A percentile compares a stretch with the other conserved stretches of the same genome.
Conservation (phyloP, 208 protist genomes). For the Crithidia acanthocephali region DNA sequence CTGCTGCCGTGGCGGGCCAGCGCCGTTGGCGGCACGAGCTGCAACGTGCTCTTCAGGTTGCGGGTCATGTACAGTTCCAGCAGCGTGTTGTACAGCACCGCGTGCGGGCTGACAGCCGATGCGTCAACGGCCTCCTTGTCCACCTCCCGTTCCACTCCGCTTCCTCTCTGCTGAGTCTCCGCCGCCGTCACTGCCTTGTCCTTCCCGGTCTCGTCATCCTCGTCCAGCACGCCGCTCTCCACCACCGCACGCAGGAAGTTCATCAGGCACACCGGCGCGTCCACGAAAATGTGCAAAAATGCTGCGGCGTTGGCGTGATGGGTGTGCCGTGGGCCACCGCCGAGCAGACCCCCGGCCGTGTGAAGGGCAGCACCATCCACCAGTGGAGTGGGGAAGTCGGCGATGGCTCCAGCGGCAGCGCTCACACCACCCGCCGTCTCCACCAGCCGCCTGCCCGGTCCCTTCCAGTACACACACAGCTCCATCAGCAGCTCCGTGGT, state of each 20-base stretch:
- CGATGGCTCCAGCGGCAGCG: background rate
- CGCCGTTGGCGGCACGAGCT: constrained; percentile 13
- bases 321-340: constrained; percentile 26
- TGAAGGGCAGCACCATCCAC: background rate
- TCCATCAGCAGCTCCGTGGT: constrained; percentile 70
- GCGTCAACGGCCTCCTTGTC: constrained; percentile 17
- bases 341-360: background rate
- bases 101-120: background rate
- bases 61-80: constrained; percentile 95
- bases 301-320: constrained; percentile 66
- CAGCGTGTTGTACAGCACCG: constrained; percentile 92
- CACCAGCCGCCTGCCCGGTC: constrained; percentile 40
- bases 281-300: constrained; percentile 93
- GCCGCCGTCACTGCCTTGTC: constrained; percentile 5
- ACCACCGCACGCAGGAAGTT: constrained; percentile 93
- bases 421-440: background rate
- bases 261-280: constrained; percentile 86
- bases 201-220: constrained; percentile 23
- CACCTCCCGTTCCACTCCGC: background rate
- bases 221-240: constrained; percentile 53
- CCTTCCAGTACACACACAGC: constrained; percentile 77
- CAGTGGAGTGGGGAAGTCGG: background rate
- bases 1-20: background rate
- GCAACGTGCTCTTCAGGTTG: constrained; percentile 28
- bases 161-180: background rate